Base-by-base conservation (phyloP, 306 rosid genomes). In the Cyclanthera cordifolia region DNA sequence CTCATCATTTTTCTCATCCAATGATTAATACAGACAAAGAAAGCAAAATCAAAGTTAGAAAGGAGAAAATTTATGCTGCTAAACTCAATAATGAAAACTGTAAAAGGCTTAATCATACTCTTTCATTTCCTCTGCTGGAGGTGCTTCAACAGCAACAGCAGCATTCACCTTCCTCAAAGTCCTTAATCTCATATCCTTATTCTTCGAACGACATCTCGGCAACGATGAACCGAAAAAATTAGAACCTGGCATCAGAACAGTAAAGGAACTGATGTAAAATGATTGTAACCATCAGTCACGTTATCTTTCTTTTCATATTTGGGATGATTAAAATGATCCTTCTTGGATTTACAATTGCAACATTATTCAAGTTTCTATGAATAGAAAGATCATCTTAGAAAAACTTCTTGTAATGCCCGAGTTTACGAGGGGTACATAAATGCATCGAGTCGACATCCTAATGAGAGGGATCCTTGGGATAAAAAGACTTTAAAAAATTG, bases 71-170 rank as follows among this genome's bases (percentile, higher is more conserved):
- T 27, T 28, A 30, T 3, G 57, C 59, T 3, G 7, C 28, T 12
- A 47, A n/a, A 17, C 25, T 32, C 24, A 51, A 69, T 21, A 14
- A 21, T 14, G 21, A 69, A 32, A 17, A 11, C n/a, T 27, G 13
- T 30, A 27, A 51, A 0, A 20, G 37, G 4, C 72, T 79, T 74
- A 66, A n/a, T 55, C 79, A 56, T 85, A 92, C 95, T 87, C 93
- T 65, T 87, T 86, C 73, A 76, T 67, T 79, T 84, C 87, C 77
- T 83, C 85, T 1, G 27, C 16, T 16, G 88, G 78, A 70, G 83
- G 19, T 43, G 88, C 53, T 70, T 75, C 84, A 70, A 84, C 81
- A 67, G 88, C 72, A 14, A 78, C 77, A 2, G 76, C 88, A 46
- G 89, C 90, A 77, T 53, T 73, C 43, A 85, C 86, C 80, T 73